Evolutionary conservation across 768 basidiomycete species (phyloP).

Genomic region (Candolleomyces aberdarensis): DNA sequence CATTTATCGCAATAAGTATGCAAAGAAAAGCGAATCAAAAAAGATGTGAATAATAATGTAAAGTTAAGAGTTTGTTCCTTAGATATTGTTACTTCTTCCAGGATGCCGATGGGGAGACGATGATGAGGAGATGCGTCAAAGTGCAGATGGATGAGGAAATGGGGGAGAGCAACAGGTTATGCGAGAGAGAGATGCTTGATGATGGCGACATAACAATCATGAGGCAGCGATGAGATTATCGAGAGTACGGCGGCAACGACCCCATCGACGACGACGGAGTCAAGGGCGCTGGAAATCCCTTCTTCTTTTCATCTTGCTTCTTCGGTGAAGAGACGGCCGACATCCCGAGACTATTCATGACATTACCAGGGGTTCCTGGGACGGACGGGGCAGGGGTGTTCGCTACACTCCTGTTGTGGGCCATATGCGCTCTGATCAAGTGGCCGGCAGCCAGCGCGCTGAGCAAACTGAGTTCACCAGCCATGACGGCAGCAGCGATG

Average conservation of each 20-base stretch:
- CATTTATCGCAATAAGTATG: not conserved
- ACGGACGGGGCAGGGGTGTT: constrained; percentile 70
- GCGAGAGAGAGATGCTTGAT: not conserved
- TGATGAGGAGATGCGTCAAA: not conserved
- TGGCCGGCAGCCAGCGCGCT: constrained; percentile 94
- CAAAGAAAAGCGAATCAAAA: not conserved
- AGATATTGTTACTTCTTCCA: not conserved
- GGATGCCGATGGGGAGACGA: too few relatives aligned
- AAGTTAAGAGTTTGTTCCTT: not conserved
- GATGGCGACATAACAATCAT: not conserved
- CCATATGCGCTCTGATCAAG: constrained; percentile 89
- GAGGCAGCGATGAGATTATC: not conserved
- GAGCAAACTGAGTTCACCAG: constrained; percentile 90
- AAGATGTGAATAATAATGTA: not conserved
- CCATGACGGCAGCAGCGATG: constrained; percentile 93
- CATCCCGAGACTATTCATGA: constrained; percentile 11
- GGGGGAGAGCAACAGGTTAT: not conserved
- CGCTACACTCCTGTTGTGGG: constrained; percentile 83
- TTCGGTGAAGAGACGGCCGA: constrained; percentile 3
- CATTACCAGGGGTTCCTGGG: constrained; percentile 55
- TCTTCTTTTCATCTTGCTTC: constrained; percentile 5
- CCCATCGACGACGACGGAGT: constrained; percentile 35
- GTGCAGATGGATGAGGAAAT: too few relatives aligned
- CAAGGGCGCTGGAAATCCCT: constrained; percentile 8
- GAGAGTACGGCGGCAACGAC: constrained; percentile 42